phyloP scores from a whole-genome alignment of 202 grass and related monocot species.

The Digitaria exilis region DNA sequence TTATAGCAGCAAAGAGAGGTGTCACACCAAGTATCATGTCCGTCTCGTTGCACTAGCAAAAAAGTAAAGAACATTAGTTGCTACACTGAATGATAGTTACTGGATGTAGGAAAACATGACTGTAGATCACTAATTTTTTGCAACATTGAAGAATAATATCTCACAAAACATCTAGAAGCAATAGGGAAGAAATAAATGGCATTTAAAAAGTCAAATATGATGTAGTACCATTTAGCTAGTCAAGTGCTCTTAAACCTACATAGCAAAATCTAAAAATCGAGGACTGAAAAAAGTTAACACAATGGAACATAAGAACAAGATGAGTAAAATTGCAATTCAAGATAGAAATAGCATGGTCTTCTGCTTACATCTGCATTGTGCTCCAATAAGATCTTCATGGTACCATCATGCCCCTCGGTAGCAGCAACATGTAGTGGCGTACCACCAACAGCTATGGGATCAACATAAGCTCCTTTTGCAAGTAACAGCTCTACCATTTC shows the following conservation, averaged over 20 bases:
- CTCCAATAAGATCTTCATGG: slow-evolving; percentile 25
- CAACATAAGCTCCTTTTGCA: slow-evolving; percentile 6
- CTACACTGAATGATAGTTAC: not conserved
- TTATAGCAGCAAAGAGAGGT: slow-evolving; percentile 34
- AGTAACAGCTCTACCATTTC: slow-evolving; percentile 20
- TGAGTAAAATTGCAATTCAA: not conserved
- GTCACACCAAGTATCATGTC: slow-evolving; percentile 16
- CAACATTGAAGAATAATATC: not conserved
- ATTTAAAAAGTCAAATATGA: not conserved
- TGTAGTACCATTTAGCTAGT: not conserved
- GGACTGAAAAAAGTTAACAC: not conserved
- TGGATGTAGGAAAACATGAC: not conserved
- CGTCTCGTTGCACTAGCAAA: slow-evolving; percentile 18
- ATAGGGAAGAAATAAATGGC: not conserved
- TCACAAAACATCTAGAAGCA: not conserved
- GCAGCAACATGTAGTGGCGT: slow-evolving; percentile 41
- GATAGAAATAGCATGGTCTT: not conserved
- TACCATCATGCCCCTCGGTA: not conserved
- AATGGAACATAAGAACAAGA: not conserved
- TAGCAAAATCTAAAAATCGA: not conserved
- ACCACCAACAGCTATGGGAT: slow-evolving; percentile 6
- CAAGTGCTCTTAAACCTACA: not conserved
- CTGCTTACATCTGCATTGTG: slow-evolving; percentile 23
- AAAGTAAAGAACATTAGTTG: slow-evolving; percentile 4
- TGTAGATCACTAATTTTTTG: too few species aligned